These are phyloP conservation scores for Lactarius quietus DNA, from an alignment of 768 basidiomycete genomes.

Conservation along the genomic window DNA sequence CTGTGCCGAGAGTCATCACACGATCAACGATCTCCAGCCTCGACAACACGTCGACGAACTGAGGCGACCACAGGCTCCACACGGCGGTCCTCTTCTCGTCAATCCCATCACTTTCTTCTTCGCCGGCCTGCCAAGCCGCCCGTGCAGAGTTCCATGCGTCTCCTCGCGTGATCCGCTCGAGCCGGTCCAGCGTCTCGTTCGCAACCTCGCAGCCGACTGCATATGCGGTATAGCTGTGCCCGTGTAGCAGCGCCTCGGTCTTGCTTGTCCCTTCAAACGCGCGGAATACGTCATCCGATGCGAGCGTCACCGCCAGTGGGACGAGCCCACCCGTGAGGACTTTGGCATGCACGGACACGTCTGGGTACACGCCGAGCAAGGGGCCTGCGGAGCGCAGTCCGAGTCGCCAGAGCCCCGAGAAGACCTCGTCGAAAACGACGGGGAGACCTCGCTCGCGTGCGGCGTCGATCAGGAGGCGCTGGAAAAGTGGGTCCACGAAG, in stretches of 20 bases:
- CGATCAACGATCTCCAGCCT: conserved; percentile 54
- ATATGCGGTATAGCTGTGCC: conserved; percentile 95
- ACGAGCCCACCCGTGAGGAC: conserved; percentile 90
- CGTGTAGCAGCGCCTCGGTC: conserved; percentile 84
- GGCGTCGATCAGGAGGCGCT: conserved; percentile 78
- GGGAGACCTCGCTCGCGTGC: conserved; percentile 78
- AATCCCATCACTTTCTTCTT: conserved; percentile 20
- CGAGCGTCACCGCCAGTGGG: conserved; percentile 82
- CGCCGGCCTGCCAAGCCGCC: conserved; percentile 48
- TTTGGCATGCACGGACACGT: conserved; percentile 91
- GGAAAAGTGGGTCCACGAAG: conserved; percentile 96
- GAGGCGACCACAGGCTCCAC: conserved; percentile 89
- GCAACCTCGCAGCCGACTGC: conserved; percentile 92
- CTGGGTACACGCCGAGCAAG: conserved; percentile 70
- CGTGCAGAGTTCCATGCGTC: conserved; percentile 59
- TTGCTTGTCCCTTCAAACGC: conserved; percentile 76
- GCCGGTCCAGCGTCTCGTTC: conserved; percentile 64
- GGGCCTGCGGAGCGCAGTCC: conserved; percentile 63
- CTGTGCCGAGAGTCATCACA: conserved; percentile 84
- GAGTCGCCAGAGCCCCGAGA: conserved; percentile 86
- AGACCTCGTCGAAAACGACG: conserved; percentile 95
- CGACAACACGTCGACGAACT: conserved; percentile 65
- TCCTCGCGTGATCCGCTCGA: conserved; percentile 49
- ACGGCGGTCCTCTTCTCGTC: conserved; percentile 33
- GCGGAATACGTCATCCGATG: conserved; percentile 73